These are phyloP conservation scores for Cladosporium sp. DNA, from an alignment of 2,329 filamentous ascomycete genomes.

Conservation along the genomic window DNA sequence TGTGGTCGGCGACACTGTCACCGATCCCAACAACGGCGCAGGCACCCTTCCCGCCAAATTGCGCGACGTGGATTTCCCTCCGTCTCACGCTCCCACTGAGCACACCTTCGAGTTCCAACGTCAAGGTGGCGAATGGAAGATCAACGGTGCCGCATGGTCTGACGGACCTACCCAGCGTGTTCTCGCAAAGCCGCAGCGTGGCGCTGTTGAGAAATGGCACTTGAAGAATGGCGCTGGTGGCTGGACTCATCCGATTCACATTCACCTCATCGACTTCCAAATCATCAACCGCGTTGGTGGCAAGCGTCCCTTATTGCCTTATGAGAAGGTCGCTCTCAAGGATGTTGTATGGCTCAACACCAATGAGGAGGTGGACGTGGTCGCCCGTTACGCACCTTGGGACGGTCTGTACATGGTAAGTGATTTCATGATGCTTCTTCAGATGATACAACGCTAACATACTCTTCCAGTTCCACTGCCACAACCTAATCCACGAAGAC, in stretches of 20 bases:
- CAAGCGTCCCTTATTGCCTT: constrained; percentile 42
- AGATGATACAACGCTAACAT: neutral
- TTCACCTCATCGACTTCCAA: constrained; percentile 57
- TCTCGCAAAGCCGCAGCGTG: constrained; percentile 30
- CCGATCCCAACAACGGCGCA: constrained; percentile 35
- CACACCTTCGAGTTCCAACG: constrained; percentile 44
- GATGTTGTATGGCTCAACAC: constrained; percentile 53
- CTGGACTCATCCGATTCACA: constrained; percentile 53
- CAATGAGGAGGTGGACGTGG: constrained; percentile 47
- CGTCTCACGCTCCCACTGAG: constrained; percentile 33
- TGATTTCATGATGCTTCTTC: neutral
- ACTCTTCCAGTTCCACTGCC: constrained; percentile 33
- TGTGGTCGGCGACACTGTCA: constrained; percentile 40
- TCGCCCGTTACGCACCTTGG: constrained; percentile 50
- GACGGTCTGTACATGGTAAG: constrained; percentile 44
- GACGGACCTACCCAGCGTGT: constrained; percentile 31
- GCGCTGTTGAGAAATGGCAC: constrained; percentile 34
- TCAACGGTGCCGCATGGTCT: constrained; percentile 44
- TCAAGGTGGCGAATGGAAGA: constrained; percentile 43
- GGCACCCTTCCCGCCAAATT: constrained; percentile 33
- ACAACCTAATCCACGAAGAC: constrained; percentile 44
- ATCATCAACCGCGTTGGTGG: constrained; percentile 48
- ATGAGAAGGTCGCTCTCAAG: constrained; percentile 54
- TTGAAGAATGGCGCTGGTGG: constrained; percentile 42
- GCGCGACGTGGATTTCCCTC: constrained; percentile 30